phyloP scores from a whole-genome alignment of 805 yeast species.

The Starmerella roubikii region DNA sequence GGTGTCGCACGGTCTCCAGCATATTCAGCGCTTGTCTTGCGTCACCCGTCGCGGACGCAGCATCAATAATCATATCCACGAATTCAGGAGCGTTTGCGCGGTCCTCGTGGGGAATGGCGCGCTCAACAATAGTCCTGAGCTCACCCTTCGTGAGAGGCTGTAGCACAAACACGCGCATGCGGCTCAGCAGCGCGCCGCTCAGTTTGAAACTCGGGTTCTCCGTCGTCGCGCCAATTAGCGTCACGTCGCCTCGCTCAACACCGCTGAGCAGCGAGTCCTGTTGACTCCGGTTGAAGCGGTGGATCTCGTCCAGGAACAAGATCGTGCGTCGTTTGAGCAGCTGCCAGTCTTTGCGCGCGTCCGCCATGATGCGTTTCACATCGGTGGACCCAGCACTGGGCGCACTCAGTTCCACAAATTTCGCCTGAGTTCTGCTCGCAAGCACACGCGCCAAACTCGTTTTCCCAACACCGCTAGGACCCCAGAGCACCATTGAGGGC shows the following conservation, averaged over 20 bases:
- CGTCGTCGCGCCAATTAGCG: constrained; percentile 90
- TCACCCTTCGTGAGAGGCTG: constrained; percentile 40
- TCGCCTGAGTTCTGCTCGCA: constrained; percentile 38
- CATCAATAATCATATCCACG: constrained; percentile 50
- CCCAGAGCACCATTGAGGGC: constrained; percentile 89
- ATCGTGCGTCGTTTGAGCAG: constrained; percentile 45
- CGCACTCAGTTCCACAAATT: constrained; percentile 74
- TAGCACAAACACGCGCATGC: constrained; percentile 71
- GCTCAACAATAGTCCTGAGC: constrained; percentile 36
- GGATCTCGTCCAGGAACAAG: constrained; percentile 85
- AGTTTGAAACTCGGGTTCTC: constrained; percentile 83
- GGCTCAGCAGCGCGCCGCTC: constrained; percentile 65
- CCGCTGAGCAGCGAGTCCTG: constrained; percentile 78
- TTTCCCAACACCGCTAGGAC: constrained; percentile 90
- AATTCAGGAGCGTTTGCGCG: constrained; percentile 42
- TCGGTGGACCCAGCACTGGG: constrained; percentile 59
- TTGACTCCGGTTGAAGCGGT: constrained; percentile 70
- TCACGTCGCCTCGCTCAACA: constrained; percentile 70
- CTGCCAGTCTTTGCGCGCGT: constrained; percentile 34
- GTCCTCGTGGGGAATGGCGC: constrained; percentile 43
- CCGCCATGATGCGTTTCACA: constrained; percentile 46
- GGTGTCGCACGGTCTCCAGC: constrained; percentile 40
- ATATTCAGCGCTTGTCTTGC: constrained; percentile 72
- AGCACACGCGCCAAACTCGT: constrained; percentile 72
- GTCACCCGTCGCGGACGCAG: constrained; percentile 62